Percentiles rank a stretch among this genome's conserved stretches.
Evolutionary conservation across 495 filamentous ascomycete genomes (phyloP).

Genomic region (Aspergillus biplanus): DNA sequence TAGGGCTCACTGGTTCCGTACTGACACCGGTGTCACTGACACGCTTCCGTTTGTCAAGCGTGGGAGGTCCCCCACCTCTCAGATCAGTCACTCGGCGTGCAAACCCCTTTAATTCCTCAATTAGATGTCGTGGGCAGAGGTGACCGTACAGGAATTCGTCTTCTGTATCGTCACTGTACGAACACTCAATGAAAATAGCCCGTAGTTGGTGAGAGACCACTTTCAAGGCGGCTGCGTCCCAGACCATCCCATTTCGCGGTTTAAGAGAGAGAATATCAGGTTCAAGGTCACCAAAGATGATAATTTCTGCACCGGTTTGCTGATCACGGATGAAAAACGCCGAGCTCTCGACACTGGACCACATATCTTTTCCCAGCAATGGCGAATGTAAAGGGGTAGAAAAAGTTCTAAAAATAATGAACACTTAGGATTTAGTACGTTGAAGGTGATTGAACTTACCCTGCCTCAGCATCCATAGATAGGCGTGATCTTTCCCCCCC

Average conservation of each 20-base stretch:
- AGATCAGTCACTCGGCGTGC: slow-evolving; percentile 61
- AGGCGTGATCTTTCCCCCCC: slow-evolving; percentile 32
- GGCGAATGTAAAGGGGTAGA: slow-evolving; percentile 26
- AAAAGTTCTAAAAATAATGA: slow-evolving; percentile 30
- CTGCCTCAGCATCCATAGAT: slow-evolving; percentile 38
- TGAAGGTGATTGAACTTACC: slow-evolving; percentile 25
- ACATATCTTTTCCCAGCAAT: slow-evolving; percentile 18
- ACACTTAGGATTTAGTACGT: background rate
- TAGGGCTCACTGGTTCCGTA: slow-evolving; percentile 28
- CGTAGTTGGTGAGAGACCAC: slow-evolving; percentile 67
- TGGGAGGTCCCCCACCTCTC: slow-evolving; percentile 19
- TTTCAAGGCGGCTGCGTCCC: slow-evolving; percentile 84
- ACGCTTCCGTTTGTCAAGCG: slow-evolving; percentile 40
- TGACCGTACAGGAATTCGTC: slow-evolving; percentile 85
- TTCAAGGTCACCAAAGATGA: slow-evolving; percentile 95
- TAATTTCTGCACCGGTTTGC: slow-evolving; percentile 68
- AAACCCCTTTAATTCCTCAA: slow-evolving; percentile 72
- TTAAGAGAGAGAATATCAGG: slow-evolving; percentile 82
- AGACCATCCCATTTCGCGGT: slow-evolving; percentile 78
- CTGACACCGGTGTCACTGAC: slow-evolving; percentile 9
- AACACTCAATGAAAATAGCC: slow-evolving; percentile 94
- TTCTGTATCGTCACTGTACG: slow-evolving; percentile 75
- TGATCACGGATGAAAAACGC: slow-evolving; percentile 88
- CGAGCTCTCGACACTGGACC: slow-evolving; percentile 72
- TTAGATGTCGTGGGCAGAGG: slow-evolving; percentile 78